Conservation (phyloP, 805 yeast species). For the Blastobotrys chiropterorum region DNA sequence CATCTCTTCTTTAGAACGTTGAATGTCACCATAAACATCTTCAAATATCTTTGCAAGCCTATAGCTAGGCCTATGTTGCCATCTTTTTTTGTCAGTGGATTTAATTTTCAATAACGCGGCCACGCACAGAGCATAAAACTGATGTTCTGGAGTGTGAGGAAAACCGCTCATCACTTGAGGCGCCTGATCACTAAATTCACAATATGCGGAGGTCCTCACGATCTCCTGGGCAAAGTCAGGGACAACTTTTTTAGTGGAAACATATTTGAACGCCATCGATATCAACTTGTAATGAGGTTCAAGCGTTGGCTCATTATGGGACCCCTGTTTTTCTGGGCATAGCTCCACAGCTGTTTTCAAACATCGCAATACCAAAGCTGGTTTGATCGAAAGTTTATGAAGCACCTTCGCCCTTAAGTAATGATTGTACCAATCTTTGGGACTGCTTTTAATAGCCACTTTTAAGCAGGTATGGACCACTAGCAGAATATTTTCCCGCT, state of each 20-base stretch:
- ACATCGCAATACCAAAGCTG: constrained; percentile 33
- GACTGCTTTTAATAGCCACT: constrained; percentile 40
- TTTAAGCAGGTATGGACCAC: constrained; percentile 40
- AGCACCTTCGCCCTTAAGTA: constrained; percentile 55
- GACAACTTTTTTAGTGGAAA: constrained; percentile 33
- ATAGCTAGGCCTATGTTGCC: constrained; percentile 86
- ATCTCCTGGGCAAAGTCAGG: constrained; percentile 35
- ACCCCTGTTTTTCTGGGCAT: constrained; percentile 12
- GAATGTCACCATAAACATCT: constrained; percentile 47
- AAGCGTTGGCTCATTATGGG: constrained; percentile 48
- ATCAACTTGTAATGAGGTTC: constrained; percentile 75
- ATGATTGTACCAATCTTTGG: constrained; percentile 54
- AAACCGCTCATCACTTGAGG: background rate
- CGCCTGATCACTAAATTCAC: constrained; percentile 8
- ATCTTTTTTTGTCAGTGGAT: constrained; percentile 66
- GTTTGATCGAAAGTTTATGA: constrained; percentile 40
- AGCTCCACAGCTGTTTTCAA: constrained; percentile 30
- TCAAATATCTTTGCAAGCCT: constrained; percentile 58
- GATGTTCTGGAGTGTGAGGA: constrained; percentile 6
- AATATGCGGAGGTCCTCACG: constrained; percentile 36
- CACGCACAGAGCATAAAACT: constrained; percentile 39
- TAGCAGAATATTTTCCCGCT: constrained; percentile 26
- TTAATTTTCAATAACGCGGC: constrained; percentile 43
- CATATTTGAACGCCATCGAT: constrained; percentile 53
- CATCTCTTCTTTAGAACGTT: constrained; percentile 60